phyloP scores from a whole-genome alignment of 1,284 basidiomycete species.

The Ustilago cynodontis region DNA sequence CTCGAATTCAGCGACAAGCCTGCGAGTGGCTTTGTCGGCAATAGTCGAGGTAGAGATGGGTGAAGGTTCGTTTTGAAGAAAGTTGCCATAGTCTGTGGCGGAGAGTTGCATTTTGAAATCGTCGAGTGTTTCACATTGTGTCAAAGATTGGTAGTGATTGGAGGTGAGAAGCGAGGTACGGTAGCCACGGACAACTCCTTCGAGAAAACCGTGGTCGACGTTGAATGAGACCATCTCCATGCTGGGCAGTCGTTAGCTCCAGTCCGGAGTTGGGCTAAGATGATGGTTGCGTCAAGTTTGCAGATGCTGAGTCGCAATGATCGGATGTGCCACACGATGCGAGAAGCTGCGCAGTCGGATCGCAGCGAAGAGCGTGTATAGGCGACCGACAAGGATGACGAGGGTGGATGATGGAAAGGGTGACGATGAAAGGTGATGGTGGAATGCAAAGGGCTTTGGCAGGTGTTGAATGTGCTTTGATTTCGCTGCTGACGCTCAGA shows the following conservation, averaged over 20 bases:
- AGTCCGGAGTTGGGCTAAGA: too few species aligned
- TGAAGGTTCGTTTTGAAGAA: constrained; percentile 95
- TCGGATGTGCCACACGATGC: background rate
- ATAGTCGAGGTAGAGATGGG: constrained; percentile 95
- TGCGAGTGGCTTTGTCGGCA: constrained; percentile 91
- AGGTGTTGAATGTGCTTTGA: too few species aligned
- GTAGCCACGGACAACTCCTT: constrained; percentile 94
- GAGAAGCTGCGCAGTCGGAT: background rate
- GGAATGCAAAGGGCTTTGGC: background rate
- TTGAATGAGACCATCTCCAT: constrained; percentile 69
- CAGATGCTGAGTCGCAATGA: background rate
- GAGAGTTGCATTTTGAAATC: constrained; percentile 80
- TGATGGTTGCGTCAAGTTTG: too few species aligned
- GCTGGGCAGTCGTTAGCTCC: too few species aligned
- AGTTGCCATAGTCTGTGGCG: constrained; percentile 98
- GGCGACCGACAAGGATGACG: background rate
- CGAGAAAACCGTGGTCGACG: constrained; percentile 65
- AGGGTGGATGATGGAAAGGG: background rate
- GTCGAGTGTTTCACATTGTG: constrained; percentile 97
- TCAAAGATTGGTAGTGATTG: constrained; percentile 90
- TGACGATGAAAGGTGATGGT: background rate
- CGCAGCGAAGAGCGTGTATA: background rate
- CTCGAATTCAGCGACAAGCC: constrained; percentile 97
- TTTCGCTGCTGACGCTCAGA: background rate
- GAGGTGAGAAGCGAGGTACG: constrained; percentile 90